Conservation (phyloP, 352 stramenopile species). For the Phytophthora pini region DNA sequence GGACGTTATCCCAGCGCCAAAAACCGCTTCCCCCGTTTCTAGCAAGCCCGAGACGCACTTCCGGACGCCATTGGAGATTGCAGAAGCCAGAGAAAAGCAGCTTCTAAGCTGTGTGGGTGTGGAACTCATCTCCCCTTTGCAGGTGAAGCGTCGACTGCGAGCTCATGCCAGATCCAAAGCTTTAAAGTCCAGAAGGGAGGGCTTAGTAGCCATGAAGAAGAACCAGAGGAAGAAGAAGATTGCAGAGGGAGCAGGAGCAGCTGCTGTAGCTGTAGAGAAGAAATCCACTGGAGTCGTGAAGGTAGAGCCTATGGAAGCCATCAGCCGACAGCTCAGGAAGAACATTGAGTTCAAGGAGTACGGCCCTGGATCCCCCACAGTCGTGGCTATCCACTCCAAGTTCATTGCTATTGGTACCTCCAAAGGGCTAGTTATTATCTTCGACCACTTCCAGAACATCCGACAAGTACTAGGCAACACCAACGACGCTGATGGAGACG, state of each 20-base stretch:
- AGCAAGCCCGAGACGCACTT: conserved; percentile 44
- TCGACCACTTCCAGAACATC: conserved; percentile 97
- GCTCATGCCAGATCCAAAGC: conserved; percentile 67
- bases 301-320: conserved; percentile 90
- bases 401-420: conserved; percentile 97
- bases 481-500: conserved; percentile 74
- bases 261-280: conserved; percentile 35
- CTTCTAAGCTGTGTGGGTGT: conserved; percentile 85
- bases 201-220: conserved; percentile 41
- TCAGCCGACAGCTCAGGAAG: conserved; percentile 91
- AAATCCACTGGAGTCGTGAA: conserved; percentile 87
- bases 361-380: conserved; percentile 90
- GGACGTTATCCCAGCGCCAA: conserved; percentile 51
- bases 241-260: conserved; percentile 33
- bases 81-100: conserved; percentile 80
- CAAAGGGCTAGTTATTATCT: conserved; percentile 94
- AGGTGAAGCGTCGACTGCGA: conserved; percentile 82
- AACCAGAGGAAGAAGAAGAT: conserved; percentile 62
- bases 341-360: conserved; percentile 94
- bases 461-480: conserved; percentile 90
- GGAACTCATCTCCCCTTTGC: conserved; percentile 81
- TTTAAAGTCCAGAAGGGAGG: conserved; percentile 46
- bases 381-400: conserved; percentile 95
- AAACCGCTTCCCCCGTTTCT: conserved; percentile 9
- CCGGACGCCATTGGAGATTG: conserved; percentile 75